These are phyloP conservation scores for Coemansia sp. DNA, from an alignment of 192 early-diverging fungal genomes.

Conservation along the genomic window DNA sequence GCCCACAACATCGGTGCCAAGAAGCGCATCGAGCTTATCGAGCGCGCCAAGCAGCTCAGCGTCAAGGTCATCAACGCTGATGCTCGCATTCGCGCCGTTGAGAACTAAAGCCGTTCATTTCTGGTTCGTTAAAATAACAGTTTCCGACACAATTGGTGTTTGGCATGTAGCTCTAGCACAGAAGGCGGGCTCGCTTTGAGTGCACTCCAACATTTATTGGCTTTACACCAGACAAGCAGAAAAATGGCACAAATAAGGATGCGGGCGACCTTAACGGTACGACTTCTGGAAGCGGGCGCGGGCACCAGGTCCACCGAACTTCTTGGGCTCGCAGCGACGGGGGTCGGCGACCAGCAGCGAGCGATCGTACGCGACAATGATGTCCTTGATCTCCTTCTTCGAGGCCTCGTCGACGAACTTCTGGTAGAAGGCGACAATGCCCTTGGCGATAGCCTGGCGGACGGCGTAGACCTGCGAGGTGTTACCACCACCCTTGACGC, in stretches of 20 bases:
- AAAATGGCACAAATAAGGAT: constrained; percentile 24
- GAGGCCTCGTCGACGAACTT: constrained; percentile 99
- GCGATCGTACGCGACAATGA: constrained; percentile 87
- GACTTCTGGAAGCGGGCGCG: constrained; percentile 92
- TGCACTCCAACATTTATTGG: constrained; percentile 43
- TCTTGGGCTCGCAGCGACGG: constrained; percentile 99
- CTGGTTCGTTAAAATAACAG: constrained; percentile 17
- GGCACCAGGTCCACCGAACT: constrained; percentile 99
- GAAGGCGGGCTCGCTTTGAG: background rate
- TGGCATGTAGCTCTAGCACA: background rate
- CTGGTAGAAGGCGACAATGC: constrained; percentile 98
- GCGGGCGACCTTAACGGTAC: constrained; percentile 68
- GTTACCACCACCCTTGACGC: constrained; percentile 96
- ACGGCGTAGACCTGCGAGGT: constrained; percentile 97
- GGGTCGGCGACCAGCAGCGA: constrained; percentile 97
- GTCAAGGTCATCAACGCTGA: constrained; percentile 94
- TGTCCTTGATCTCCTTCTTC: constrained; percentile 99
- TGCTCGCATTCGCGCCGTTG: constrained; percentile 76
- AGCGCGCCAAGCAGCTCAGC: constrained; percentile 93
- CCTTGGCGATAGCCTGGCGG: constrained; percentile 99
- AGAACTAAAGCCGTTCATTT: constrained; percentile 53
- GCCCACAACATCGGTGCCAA: constrained; percentile 94
- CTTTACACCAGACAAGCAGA: constrained; percentile 29
- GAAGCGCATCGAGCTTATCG: constrained; percentile 89
- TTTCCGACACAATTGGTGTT: background rate